phyloP scores from a whole-genome alignment of 2,329 filamentous ascomycete genomes.

The Apiospora aurea region DNA sequence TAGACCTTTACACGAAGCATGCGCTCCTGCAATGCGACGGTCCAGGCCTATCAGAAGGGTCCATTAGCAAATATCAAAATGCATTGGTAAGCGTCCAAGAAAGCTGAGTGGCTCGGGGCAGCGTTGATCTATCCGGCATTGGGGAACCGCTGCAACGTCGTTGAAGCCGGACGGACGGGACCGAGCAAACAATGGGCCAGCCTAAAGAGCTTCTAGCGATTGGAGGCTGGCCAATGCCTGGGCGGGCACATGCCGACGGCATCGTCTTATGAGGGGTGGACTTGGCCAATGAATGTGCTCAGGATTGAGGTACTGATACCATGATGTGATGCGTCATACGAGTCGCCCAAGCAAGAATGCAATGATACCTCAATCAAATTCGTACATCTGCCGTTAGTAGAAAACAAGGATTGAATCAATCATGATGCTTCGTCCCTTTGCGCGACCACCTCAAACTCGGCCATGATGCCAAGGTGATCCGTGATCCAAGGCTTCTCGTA shows the following conservation, averaged over 20 bases:
- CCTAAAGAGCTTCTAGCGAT: not conserved
- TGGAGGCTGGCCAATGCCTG: too few species aligned
- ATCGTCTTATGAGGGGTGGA: too few species aligned
- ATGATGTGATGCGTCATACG: too few species aligned
- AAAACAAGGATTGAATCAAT: too few species aligned
- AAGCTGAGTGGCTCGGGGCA: not conserved
- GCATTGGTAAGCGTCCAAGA: not conserved
- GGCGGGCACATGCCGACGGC: not conserved
- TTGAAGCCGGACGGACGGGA: not conserved
- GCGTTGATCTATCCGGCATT: not conserved
- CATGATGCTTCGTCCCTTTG: too few species aligned
- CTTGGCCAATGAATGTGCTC: not conserved
- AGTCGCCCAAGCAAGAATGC: too few species aligned
- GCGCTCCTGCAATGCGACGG: not conserved
- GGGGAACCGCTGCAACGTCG: not conserved
- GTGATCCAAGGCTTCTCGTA: slow-evolving; percentile 55
- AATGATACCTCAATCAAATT: too few species aligned
- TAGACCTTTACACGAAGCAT: not conserved
- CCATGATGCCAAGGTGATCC: slow-evolving; percentile 55
- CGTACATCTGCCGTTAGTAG: too few species aligned
- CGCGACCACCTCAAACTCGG: slow-evolving; percentile 30
- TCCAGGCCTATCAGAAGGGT: not conserved
- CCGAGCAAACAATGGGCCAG: not conserved
- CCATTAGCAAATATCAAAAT: not conserved
- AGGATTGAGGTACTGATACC: too few species aligned